Conservation (phyloP, 805 yeast species). For the Wickerhamiella galacta region DNA sequence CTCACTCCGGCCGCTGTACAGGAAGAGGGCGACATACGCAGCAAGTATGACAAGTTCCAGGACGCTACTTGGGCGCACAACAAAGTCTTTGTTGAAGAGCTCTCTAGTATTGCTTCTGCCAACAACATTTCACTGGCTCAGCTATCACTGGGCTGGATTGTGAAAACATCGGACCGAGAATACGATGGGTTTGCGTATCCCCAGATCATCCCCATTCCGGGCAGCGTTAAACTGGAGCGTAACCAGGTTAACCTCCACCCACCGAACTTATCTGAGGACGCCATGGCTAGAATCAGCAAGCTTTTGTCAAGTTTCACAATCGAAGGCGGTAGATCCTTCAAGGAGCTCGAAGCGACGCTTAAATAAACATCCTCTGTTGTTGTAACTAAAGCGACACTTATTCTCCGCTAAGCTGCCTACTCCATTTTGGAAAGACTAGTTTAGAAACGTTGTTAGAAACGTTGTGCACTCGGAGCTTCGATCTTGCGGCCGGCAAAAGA, state of each 20-base stretch:
- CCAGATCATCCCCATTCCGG: slow-evolving; percentile 62
- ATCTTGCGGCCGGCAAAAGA: no score
- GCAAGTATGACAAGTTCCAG: slow-evolving; percentile 37
- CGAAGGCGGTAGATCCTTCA: no score
- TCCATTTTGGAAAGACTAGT: no score
- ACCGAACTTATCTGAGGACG: slow-evolving; percentile 34
- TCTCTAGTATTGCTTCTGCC: slow-evolving; percentile 34
- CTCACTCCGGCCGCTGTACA: slow-evolving; percentile 25
- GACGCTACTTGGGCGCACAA: slow-evolving; percentile 43
- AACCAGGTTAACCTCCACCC: slow-evolving; percentile 41
- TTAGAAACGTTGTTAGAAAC: no score
- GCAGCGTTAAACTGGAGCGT: slow-evolving; percentile 44
- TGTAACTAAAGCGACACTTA: no score
- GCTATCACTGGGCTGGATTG: slow-evolving; percentile 51
- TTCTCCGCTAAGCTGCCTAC: no score
- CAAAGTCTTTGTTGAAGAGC: slow-evolving; percentile 29
- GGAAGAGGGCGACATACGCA: slow-evolving; percentile 42
- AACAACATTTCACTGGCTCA: slow-evolving; percentile 42
- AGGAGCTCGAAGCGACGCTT: no score
- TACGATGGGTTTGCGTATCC: slow-evolving; percentile 25
- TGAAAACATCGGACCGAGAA: slow-evolving; percentile 22
- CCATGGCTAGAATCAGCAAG: slow-evolving; percentile 35
- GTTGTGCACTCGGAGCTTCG: no score
- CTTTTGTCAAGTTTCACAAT: no score
- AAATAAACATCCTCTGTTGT: no score